Base-by-base conservation (phyloP, 176 grass and related monocot genomes). In the Rhynchospora pubera region DNA sequence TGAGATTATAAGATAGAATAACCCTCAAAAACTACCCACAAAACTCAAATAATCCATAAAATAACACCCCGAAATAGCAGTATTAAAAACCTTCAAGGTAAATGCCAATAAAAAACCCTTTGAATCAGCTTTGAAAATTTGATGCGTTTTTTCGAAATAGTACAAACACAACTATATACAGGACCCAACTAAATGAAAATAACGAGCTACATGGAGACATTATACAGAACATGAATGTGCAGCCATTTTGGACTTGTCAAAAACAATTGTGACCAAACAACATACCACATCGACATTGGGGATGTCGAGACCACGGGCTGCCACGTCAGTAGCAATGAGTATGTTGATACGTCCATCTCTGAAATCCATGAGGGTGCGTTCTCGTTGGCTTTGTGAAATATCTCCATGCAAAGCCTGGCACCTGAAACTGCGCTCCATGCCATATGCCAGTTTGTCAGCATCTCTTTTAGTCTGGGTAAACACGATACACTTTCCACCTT, bases 381-480 rank as follows among this genome's bases (percentile, higher is more conserved):
- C 92, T 80, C 95, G 89, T 84, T 98, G 92, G 84, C 83, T 92
- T 76, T 98, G 95, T 59, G 95, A 94, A 78, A 98, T 98, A 85
- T 98, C 95, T 56, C 95, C 95, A 82, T 98, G 95, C 58, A 98
- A 85, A 9, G 92, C 89, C 78, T 94, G 83, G 63, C 95, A 98
- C 75, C 53, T 83, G 78, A 94, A 93, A 58, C 83, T 94, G 72
- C 92, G 87, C n/a, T 87, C 87, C 95, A 94, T 98, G 52, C 57
- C 90, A 91, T 85, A 94, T 77, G 95, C 82, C 65, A 98, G 82
- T 65, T 85, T 84, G 86, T 98, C 95, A 39, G 95, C 95, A 72
- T 94, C 95, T 45, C 92, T 85, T 82, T 98, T 98, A 58, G 95
- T 98, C 85, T 98, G 95, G 43, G 95, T 98, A 85, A 98, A 98